Conservation (phyloP, 202 grass and related monocot genomes). For the Brachypodium distachyon region DNA sequence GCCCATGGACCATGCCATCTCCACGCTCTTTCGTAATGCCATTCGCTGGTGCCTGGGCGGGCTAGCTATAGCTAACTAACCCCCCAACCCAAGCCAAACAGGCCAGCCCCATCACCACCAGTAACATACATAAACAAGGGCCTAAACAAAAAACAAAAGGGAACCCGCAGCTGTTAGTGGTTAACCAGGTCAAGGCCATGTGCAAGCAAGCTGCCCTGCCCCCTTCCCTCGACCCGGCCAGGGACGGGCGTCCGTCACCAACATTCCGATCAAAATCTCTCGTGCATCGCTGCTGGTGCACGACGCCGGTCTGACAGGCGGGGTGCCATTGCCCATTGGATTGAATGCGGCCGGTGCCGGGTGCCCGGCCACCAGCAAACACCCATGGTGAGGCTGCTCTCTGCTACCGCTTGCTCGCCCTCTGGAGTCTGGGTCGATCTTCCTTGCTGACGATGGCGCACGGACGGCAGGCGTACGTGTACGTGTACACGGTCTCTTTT, state of each 20-base stretch:
- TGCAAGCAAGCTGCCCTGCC: background rate
- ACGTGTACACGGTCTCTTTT: too few species aligned
- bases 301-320: constrained; percentile 3
- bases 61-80: constrained; percentile 11
- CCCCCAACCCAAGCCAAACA: background rate
- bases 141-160: background rate
- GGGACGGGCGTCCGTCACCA: background rate
- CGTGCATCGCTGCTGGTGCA: background rate
- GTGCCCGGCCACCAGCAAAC: constrained; percentile 1
- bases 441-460: too few species aligned
- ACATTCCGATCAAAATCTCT: background rate
- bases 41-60: background rate
- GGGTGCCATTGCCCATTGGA: too few species aligned
- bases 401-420: too few species aligned
- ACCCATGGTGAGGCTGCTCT: background rate
- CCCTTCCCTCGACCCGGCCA: background rate
- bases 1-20: background rate
- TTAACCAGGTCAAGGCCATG: constrained; percentile 16
- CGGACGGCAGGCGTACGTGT: too few species aligned
- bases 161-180: background rate
- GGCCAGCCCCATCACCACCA: background rate
- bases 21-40: background rate
- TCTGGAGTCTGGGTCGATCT: too few species aligned
- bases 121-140: too few species aligned
- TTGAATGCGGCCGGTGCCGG: background rate